Evolutionary conservation across 495 filamentous ascomycete genomes (phyloP).

Genomic region (Eremomyces bilateralis): DNA sequence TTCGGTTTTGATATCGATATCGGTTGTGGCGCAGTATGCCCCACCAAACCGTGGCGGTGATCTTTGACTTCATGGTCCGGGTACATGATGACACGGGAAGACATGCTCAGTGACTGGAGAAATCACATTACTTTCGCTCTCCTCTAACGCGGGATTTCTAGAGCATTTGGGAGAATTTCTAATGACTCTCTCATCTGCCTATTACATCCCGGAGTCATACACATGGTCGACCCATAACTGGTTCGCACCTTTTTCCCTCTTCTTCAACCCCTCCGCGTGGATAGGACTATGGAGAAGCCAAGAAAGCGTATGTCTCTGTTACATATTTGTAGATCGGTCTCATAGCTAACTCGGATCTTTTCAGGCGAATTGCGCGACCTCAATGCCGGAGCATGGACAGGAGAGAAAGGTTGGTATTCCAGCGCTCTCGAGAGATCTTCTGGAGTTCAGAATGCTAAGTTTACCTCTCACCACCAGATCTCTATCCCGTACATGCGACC

Average conservation of each 20-base stretch:
- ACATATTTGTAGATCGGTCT: slow-evolving; percentile 5
- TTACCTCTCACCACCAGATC: slow-evolving; percentile 36
- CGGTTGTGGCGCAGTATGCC: no score
- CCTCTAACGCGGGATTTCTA: no score
- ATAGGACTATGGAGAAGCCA: slow-evolving; percentile 65
- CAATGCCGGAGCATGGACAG: slow-evolving; percentile 73
- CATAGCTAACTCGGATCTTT: no score
- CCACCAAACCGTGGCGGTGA: no score
- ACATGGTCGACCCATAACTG: neutral
- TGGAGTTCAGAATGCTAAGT: slow-evolving; percentile 11
- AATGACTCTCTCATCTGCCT: no score
- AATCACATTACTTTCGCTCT: no score
- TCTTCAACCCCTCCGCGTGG: neutral
- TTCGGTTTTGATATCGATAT: no score
- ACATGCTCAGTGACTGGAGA: no score
- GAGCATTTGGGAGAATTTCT: no score
- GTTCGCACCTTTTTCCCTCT: neutral
- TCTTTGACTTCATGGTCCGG: no score
- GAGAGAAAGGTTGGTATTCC: slow-evolving; percentile 42
- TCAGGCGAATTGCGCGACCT: slow-evolving; percentile 82
- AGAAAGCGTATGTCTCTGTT: slow-evolving; percentile 44
- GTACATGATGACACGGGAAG: no score
- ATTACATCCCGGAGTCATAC: no score
- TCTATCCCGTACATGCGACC: slow-evolving; percentile 56
- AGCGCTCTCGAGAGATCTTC: slow-evolving; percentile 3